Evolutionary conservation across 2,329 filamentous ascomycete species (phyloP).

Genomic region (Anisogramma anomala): DNA sequence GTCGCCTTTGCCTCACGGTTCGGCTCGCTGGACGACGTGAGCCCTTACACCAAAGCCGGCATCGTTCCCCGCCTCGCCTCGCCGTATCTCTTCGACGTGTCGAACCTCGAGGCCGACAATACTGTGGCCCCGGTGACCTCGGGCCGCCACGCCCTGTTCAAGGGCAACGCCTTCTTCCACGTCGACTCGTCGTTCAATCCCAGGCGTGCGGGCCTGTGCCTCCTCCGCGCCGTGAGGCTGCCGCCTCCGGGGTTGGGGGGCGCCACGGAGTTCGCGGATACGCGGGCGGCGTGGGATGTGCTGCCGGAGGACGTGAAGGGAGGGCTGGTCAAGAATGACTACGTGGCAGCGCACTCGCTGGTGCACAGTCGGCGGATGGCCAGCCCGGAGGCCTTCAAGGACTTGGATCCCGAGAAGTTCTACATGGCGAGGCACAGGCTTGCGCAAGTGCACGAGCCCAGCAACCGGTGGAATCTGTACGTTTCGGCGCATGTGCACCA

Average conservation of each 20-base stretch:
- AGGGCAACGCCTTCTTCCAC: conserved; percentile 9
- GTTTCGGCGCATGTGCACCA: conserved; percentile 33
- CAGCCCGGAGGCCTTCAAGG: conserved; percentile 24
- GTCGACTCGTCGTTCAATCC: conserved; percentile 8
- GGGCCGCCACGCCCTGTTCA: conserved; percentile 1
- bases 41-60: conserved; percentile 1
- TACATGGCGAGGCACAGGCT: conserved; percentile 27
- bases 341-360: conserved; percentile 21
- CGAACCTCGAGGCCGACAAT: conserved; percentile 6
- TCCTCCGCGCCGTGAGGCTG: conserved; percentile 8
- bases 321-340: conserved; percentile 2
- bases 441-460: conserved; percentile 29
- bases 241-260: conserved; percentile 7
- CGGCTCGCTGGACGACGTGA: conserved; percentile 8
- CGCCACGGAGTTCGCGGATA: conserved; percentile 9
- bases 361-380: conserved; percentile 25
- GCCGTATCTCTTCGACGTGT: conserved; percentile 7
- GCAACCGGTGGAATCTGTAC: conserved; percentile 33
- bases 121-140: conserved; percentile 2
- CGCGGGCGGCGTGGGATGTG: conserved; percentile 10
- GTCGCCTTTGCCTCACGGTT: conserved; percentile 4
- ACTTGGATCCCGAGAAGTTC: conserved; percentile 22
- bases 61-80: conserved; percentile 2
- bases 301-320: background rate
- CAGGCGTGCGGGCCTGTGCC: conserved; percentile 2